Evolutionary conservation across 78 protist species (phyloP).

Genomic region (Isochrysis galbana): DNA sequence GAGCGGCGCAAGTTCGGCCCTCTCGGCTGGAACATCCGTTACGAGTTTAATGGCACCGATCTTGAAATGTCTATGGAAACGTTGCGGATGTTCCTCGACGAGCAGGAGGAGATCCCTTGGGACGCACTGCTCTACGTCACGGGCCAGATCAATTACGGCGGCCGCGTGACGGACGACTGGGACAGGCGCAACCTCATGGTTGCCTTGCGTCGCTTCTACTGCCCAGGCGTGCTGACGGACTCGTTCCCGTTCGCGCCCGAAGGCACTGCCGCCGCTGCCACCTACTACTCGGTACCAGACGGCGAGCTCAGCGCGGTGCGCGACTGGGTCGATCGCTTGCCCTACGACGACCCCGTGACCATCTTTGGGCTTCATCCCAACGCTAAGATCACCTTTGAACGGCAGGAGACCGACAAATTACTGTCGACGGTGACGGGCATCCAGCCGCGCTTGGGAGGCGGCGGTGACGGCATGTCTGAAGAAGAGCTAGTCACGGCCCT

Average conservation of each 20-base stretch:
- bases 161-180: conserved; percentile 89
- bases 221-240: conserved; percentile 25
- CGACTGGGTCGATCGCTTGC: conserved; percentile 63
- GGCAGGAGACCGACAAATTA: conserved; percentile 59
- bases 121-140: conserved; percentile 74
- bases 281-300: conserved; percentile 72
- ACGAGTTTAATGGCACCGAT: conserved; percentile 83
- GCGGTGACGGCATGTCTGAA: not conserved
- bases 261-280: not conserved
- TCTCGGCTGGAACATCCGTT: conserved; percentile 60
- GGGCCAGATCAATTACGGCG: conserved; percentile 88
- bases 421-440: conserved; percentile 64
- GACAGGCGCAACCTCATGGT: conserved; percentile 75
- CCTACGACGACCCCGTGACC: conserved; percentile 73
- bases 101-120: conserved; percentile 70
- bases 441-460: conserved; percentile 64
- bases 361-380: conserved; percentile 91
- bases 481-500: conserved; percentile 28
- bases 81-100: conserved; percentile 57
- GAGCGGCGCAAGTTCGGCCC: conserved; percentile 86
- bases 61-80: conserved; percentile 64
- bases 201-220: conserved; percentile 64
- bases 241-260: conserved; percentile 57
- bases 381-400: conserved; percentile 81
- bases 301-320: conserved; percentile 31